These are phyloP conservation scores for Diaporthe sp. DNA, from an alignment of 2,329 filamentous ascomycete genomes.

Conservation along the genomic window DNA sequence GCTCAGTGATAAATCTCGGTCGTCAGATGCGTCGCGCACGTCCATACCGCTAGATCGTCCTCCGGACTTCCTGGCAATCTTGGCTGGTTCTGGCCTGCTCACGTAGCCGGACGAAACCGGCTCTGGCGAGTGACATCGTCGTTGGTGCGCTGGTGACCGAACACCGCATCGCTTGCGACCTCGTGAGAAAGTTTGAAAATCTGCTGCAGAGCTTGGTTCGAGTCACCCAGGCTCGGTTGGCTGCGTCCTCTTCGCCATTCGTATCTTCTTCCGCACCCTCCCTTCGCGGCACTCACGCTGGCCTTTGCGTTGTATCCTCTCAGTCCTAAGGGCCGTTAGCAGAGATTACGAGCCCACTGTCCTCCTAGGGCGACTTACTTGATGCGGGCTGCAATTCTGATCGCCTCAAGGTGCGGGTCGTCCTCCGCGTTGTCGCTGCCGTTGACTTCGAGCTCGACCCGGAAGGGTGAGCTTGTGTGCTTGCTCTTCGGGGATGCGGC, in stretches of 20 bases:
- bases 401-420: slow-evolving; percentile 13
- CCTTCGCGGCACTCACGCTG: slow-evolving; percentile 30
- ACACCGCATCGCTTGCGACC: background rate
- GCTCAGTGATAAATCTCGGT: background rate
- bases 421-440: background rate
- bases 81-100: background rate
- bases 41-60: background rate
- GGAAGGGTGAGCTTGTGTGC: background rate
- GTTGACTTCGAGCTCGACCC: slow-evolving; percentile 26
- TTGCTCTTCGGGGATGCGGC: slow-evolving; percentile 4
- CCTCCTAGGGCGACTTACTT: background rate
- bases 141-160: background rate
- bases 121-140: background rate
- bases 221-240: slow-evolving; percentile 3
- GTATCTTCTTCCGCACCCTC: slow-evolving; percentile 30
- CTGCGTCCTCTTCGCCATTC: slow-evolving; percentile 24
- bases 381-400: slow-evolving; percentile 32
- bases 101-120: background rate
- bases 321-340: background rate
- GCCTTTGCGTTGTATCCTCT: slow-evolving; percentile 8
- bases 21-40: background rate
- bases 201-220: background rate
- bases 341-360: too few relatives aligned
- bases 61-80: background rate
- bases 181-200: background rate